Evolutionary conservation across 2,329 filamentous ascomycete species (phyloP).

Genomic region (Trichoderma sp.): DNA sequence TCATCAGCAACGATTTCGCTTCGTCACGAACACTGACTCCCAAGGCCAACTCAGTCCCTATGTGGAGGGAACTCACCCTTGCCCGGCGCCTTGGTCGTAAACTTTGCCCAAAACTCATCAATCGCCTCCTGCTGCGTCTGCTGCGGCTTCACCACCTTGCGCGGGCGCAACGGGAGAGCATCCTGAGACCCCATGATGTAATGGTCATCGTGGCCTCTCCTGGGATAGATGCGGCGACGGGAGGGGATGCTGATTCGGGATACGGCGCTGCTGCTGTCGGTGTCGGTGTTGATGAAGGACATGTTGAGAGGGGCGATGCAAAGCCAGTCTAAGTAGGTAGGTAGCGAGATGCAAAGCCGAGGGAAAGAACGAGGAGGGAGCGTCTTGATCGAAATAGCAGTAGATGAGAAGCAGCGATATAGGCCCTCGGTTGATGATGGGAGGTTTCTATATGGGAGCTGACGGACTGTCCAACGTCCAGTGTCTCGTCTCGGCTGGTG

Average conservation of each 20-base stretch:
- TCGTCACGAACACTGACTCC: not conserved
- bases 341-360: not conserved
- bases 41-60: too few relatives aligned
- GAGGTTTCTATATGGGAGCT: not conserved
- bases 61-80: constrained; percentile 53
- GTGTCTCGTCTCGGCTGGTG: not conserved
- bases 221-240: constrained; percentile 6
- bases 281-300: constrained; percentile 21
- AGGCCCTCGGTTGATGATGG: not conserved
- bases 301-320: not conserved
- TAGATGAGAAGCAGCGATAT: not conserved
- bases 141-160: constrained; percentile 43
- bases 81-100: constrained; percentile 69
- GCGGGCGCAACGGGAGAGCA: not conserved
- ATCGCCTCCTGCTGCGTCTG: constrained; percentile 68
- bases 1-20: not conserved
- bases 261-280: constrained; percentile 17
- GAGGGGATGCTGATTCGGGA: constrained; percentile 13
- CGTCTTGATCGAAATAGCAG: too few relatives aligned
- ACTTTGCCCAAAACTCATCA: constrained; percentile 73
- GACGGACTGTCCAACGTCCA: not conserved
- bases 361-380: not conserved
- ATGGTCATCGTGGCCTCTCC: not conserved
- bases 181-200: constrained; percentile 10
- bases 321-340: not conserved